These are phyloP conservation scores for Pachysandra terminalis DNA, from an alignment of 164 flowering plant genomes.

Conservation along the genomic window DNA sequence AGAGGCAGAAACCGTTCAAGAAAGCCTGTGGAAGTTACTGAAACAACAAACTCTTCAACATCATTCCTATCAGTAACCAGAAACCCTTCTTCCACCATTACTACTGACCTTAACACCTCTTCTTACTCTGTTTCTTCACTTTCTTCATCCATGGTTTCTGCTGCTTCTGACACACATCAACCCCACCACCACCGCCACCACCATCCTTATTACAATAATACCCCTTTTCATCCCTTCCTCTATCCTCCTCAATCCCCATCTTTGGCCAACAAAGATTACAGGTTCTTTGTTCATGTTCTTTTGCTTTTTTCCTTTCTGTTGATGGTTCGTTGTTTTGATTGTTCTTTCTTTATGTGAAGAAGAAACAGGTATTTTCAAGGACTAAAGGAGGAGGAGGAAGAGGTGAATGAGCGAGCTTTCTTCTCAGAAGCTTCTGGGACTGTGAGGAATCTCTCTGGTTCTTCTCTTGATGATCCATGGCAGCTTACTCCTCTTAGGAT, in stretches of 20 bases:
- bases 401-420: slow-evolving; percentile 31
- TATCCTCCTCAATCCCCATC: slow-evolving; percentile 25
- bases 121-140: slow-evolving; percentile 15
- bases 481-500: slow-evolving; percentile 16
- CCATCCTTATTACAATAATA: slow-evolving; percentile 7
- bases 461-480: slow-evolving; percentile 16
- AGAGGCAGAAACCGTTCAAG: slow-evolving; percentile 71
- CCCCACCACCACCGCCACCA: too few relatives aligned
- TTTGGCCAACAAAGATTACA: slow-evolving; percentile 33
- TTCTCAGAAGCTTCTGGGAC: slow-evolving; percentile 30
- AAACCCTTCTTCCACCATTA: slow-evolving; percentile 8
- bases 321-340: neutral
- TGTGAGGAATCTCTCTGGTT: slow-evolving; percentile 12
- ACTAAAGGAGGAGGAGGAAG: slow-evolving; percentile 27
- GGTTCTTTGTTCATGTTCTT: slow-evolving; percentile 18
- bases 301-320: neutral
- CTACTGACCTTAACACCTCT: slow-evolving; percentile 4
- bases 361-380: slow-evolving; percentile 28
- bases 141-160: slow-evolving; percentile 14
- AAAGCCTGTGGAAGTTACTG: slow-evolving; percentile 51
- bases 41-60: slow-evolving; percentile 8
- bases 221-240: slow-evolving; percentile 22
- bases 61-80: slow-evolving; percentile 10
- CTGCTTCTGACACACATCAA: slow-evolving; percentile 6
- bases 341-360: slow-evolving; percentile 1